These are phyloP conservation scores for Aspergillus pseudoglaucus DNA, from an alignment of 2,329 filamentous ascomycete genomes.

Conservation along the genomic window DNA sequence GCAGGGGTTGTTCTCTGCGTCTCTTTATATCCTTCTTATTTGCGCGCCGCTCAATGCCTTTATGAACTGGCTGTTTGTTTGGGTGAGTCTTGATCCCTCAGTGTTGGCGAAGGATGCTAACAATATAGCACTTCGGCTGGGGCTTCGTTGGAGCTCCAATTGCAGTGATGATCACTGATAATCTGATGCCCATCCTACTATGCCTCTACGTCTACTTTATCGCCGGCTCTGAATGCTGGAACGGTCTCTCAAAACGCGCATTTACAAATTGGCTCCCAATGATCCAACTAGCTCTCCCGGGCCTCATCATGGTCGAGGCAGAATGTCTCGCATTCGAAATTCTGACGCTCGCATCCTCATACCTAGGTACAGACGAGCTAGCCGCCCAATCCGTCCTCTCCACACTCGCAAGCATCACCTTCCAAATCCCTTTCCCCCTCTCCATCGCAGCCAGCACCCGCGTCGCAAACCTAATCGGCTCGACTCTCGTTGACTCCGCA, in stretches of 20 bases:
- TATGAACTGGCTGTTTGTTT: slow-evolving; percentile 60
- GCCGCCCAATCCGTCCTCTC: slow-evolving; percentile 83
- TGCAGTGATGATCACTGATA: slow-evolving; percentile 69
- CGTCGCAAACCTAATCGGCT: slow-evolving; percentile 86
- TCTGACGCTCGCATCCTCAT: slow-evolving; percentile 73
- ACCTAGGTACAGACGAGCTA: slow-evolving; percentile 70
- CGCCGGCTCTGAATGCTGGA: slow-evolving; percentile 71
- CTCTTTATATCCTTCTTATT: slow-evolving; percentile 74
- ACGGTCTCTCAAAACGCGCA: slow-evolving; percentile 64
- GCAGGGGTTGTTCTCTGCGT: slow-evolving; percentile 76
- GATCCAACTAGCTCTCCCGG: slow-evolving; percentile 80
- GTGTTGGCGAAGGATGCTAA: background rate
- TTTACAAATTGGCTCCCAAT: slow-evolving; percentile 73
- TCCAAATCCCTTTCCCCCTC: slow-evolving; percentile 87
- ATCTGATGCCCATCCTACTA: slow-evolving; percentile 64
- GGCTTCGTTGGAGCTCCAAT: slow-evolving; percentile 76
- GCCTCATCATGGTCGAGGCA: slow-evolving; percentile 88
- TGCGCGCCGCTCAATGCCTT: slow-evolving; percentile 75
- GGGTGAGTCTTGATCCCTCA: background rate
- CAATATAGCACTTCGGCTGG: slow-evolving; percentile 45
- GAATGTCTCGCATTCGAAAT: slow-evolving; percentile 93
- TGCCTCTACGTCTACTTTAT: slow-evolving; percentile 68
- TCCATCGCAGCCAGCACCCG: slow-evolving; percentile 83
- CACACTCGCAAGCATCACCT: slow-evolving; percentile 71
- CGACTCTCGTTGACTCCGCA: slow-evolving; percentile 71